Evolutionary conservation across 2,329 filamentous ascomycete species (phyloP).

Genomic region (Fusarium sp.): DNA sequence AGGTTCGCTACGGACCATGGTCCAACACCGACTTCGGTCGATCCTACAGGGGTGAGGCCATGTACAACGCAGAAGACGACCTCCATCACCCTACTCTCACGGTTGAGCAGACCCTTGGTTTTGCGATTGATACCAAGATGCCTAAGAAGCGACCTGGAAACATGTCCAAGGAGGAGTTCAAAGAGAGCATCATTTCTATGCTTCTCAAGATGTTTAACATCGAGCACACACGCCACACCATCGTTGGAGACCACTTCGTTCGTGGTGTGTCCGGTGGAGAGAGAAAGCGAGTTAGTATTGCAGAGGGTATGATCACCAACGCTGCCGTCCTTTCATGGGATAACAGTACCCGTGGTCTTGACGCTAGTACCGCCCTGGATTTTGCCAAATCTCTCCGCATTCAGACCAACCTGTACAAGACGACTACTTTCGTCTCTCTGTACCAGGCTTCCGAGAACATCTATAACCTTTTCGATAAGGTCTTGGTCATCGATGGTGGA

Average conservation of each 20-base stretch:
- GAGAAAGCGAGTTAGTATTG: constrained; percentile 77
- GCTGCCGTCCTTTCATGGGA: constrained; percentile 81
- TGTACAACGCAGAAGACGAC: constrained; percentile 85
- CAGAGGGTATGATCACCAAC: constrained; percentile 82
- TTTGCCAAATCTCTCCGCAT: constrained; percentile 78
- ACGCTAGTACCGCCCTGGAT: constrained; percentile 74
- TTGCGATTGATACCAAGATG: constrained; percentile 86
- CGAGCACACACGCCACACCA: constrained; percentile 84
- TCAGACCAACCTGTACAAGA: constrained; percentile 85
- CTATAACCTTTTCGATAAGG: constrained; percentile 83
- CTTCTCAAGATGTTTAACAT: constrained; percentile 95
- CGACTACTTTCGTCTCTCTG: constrained; percentile 84
- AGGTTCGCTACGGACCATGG: constrained; percentile 82
- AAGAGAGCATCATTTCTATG: constrained; percentile 77
- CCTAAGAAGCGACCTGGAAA: constrained; percentile 82
- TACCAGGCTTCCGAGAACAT: constrained; percentile 89
- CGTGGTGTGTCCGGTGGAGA: constrained; percentile 80
- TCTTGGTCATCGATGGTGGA: constrained; percentile 81
- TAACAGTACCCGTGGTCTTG: constrained; percentile 76
- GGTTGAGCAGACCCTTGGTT: constrained; percentile 86
- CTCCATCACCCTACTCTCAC: constrained; percentile 87
- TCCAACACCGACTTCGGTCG: constrained; percentile 70
- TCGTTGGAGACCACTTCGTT: constrained; percentile 86
- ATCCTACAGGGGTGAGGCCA: constrained; percentile 79
- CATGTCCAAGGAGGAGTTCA: constrained; percentile 78